These are phyloP conservation scores for Pestalotiopsis sp. DNA, from an alignment of 2,329 filamentous ascomycete species.

Conservation along the genomic window DNA sequence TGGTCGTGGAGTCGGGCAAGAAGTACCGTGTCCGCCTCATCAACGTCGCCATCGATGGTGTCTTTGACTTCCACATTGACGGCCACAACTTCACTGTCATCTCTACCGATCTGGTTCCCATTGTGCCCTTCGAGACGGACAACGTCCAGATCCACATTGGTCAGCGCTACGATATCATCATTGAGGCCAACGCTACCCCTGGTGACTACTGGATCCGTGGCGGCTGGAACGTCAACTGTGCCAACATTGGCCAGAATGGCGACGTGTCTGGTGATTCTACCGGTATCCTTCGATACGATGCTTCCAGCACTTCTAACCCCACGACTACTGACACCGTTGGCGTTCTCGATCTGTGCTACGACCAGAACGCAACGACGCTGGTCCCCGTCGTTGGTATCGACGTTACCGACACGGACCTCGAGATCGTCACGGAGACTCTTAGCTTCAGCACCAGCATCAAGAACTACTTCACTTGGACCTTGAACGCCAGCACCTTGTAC, in stretches of 20 bases:
- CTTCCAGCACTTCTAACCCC: constrained; percentile 17
- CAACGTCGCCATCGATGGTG: constrained; percentile 42
- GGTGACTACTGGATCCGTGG: constrained; percentile 50
- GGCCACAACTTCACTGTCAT: constrained; percentile 58
- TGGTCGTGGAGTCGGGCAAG: constrained; percentile 39
- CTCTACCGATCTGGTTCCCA: constrained; percentile 55
- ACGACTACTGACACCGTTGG: constrained; percentile 9
- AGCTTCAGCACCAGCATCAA: constrained; percentile 22
- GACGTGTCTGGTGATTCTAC: constrained; percentile 41
- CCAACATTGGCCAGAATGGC: constrained; percentile 28
- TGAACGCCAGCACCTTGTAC: constrained; percentile 45
- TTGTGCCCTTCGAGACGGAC: constrained; percentile 53
- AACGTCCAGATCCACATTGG: constrained; percentile 33
- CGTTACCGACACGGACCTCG: constrained; percentile 23
- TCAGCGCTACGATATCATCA: constrained; percentile 46
- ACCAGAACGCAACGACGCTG: constrained; percentile 33
- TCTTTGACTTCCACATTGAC: constrained; percentile 38
- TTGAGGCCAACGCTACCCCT: constrained; percentile 36
- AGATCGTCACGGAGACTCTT: constrained; percentile 28
- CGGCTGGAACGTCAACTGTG: constrained; percentile 41
- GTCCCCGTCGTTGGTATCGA: constrained; percentile 33
- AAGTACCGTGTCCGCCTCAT: constrained; percentile 49
- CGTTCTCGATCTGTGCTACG: constrained; percentile 28
- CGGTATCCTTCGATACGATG: constrained; percentile 48
- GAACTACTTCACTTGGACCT: constrained; percentile 44